phyloP scores from a whole-genome alignment of 257 asterid genomes.

The Coffea canephora region DNA sequence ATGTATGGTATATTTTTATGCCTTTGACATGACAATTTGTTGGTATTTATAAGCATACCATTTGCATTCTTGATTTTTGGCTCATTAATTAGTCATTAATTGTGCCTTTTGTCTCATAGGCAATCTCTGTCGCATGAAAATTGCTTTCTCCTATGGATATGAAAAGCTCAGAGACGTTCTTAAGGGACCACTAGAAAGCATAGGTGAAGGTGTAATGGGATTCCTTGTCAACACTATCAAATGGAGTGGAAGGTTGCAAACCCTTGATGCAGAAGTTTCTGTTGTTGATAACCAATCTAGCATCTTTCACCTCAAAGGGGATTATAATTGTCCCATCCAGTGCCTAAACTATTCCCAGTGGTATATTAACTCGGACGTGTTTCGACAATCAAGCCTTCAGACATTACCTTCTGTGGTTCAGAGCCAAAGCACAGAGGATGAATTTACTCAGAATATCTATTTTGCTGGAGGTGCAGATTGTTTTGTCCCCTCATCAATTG shows the following conservation, averaged over 20 bases:
- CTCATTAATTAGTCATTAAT: background rate
- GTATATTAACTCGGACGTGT: background rate
- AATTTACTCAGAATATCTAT: background rate
- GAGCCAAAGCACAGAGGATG: background rate
- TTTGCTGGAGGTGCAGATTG: background rate
- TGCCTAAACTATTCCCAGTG: background rate
- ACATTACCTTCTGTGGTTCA: background rate
- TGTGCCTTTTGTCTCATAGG: background rate
- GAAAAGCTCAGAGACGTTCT: constrained; percentile 11
- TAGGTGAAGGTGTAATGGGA: constrained; percentile 1
- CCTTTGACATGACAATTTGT: background rate
- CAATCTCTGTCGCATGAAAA: background rate
- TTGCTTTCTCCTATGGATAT: constrained; percentile 12
- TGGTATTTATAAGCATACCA: too few species aligned
- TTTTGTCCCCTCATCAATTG: background rate
- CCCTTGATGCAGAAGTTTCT: constrained; percentile 8
- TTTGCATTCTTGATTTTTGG: background rate
- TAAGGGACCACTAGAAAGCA: constrained; percentile 4
- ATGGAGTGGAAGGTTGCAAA: background rate
- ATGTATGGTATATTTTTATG: background rate
- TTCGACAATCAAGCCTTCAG: background rate
- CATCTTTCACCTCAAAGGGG: background rate
- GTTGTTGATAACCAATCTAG: background rate
- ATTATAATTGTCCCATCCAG: background rate
- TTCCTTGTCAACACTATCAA: constrained; percentile 4